Percentiles rank a stretch among this genome's conserved stretches.
These are phyloP conservation scores for Phialophora chinensis DNA, from an alignment of 2,329 filamentous ascomycete species.

Conservation along the genomic window DNA sequence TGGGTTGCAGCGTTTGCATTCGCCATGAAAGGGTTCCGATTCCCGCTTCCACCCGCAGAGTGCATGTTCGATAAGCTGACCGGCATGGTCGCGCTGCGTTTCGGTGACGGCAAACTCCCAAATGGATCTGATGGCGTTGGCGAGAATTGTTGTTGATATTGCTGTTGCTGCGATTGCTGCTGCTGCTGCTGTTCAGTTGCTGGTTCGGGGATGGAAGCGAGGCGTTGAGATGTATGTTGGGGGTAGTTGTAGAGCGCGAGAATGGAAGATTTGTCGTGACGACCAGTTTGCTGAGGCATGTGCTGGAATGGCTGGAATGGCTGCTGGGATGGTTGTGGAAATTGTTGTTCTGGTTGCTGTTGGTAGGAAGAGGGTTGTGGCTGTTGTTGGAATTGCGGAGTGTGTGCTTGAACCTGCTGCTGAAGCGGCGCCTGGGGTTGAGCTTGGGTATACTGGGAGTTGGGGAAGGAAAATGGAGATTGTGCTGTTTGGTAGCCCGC, in stretches of 20 bases:
- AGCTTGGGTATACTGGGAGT: slow-evolving; percentile 35
- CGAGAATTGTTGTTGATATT: slow-evolving; percentile 32
- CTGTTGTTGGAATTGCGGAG: slow-evolving; percentile 20
- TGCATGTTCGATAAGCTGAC: slow-evolving; percentile 39
- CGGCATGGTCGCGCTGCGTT: slow-evolving; percentile 44
- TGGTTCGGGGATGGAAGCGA: slow-evolving; percentile 41
- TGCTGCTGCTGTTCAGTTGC: slow-evolving; percentile 37
- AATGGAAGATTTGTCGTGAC: slow-evolving; percentile 55
- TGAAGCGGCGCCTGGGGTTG: slow-evolving; percentile 22
- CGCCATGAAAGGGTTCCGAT: slow-evolving; percentile 45
- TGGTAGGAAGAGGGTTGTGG: slow-evolving; percentile 21
- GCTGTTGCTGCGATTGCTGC: slow-evolving; percentile 28
- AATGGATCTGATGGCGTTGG: slow-evolving; percentile 35
- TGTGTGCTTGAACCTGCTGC: slow-evolving; percentile 9
- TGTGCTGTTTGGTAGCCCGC: slow-evolving; percentile 9
- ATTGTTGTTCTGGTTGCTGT: slow-evolving; percentile 24
- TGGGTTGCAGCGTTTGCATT: slow-evolving; percentile 20
- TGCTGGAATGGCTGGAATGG: slow-evolving; percentile 39
- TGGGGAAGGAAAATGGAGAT: slow-evolving; percentile 23
- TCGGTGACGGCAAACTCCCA: slow-evolving; percentile 39
- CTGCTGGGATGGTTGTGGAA: slow-evolving; percentile 14
- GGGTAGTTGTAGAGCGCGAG: slow-evolving; percentile 55
- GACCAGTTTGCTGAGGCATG: slow-evolving; percentile 50
- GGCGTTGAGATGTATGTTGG: slow-evolving; percentile 41
- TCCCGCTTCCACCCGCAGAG: slow-evolving; percentile 40